Evolutionary conservation across 345 rosid species (phyloP).

Genomic region (Gossypium arboreum): DNA sequence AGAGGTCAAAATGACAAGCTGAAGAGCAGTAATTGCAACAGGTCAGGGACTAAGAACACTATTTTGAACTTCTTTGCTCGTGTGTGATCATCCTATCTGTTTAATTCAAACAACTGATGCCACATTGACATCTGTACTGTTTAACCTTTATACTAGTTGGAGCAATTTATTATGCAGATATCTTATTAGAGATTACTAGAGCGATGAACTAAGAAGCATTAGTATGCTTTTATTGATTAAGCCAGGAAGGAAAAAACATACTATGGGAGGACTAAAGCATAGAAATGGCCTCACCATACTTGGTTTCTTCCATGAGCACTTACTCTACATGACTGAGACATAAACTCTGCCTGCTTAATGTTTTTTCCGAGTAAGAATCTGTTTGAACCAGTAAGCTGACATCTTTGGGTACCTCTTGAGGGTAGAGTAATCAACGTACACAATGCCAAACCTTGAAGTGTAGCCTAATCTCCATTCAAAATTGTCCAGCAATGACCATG

Average conservation of each 20-base stretch:
- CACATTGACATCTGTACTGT: no score
- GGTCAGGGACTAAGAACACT: conserved; percentile 32
- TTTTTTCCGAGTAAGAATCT: conserved; percentile 43
- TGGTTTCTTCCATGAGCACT: conserved; percentile 6
- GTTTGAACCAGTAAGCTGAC: conserved; percentile 88
- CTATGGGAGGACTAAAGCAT: not conserved
- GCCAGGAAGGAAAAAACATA: not conserved
- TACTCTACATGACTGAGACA: not conserved
- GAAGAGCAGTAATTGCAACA: conserved; percentile 30
- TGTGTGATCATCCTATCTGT: conserved; percentile 27
- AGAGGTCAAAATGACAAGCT: conserved; percentile 29
- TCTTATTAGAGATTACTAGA: not conserved
- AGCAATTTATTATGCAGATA: not conserved
- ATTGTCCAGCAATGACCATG: conserved; percentile 95
- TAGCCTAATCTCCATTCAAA: conserved; percentile 92
- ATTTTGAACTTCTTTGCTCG: conserved; percentile 65
- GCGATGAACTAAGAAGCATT: not conserved
- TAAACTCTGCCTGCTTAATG: conserved; percentile 11
- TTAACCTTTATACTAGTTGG: no score
- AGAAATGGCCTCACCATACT: not conserved
- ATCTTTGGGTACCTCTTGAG: conserved; percentile 85
- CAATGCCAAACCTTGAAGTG: conserved; percentile 93
- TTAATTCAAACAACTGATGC: not conserved
- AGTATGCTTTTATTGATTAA: not conserved
- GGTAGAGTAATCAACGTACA: conserved; percentile 65